Percentiles rank a stretch among this genome's conserved stretches.
These are phyloP conservation scores for Fusarium neocosmosporiellum DNA, from an alignment of 2,329 filamentous ascomycete species.

Conservation along the genomic window DNA sequence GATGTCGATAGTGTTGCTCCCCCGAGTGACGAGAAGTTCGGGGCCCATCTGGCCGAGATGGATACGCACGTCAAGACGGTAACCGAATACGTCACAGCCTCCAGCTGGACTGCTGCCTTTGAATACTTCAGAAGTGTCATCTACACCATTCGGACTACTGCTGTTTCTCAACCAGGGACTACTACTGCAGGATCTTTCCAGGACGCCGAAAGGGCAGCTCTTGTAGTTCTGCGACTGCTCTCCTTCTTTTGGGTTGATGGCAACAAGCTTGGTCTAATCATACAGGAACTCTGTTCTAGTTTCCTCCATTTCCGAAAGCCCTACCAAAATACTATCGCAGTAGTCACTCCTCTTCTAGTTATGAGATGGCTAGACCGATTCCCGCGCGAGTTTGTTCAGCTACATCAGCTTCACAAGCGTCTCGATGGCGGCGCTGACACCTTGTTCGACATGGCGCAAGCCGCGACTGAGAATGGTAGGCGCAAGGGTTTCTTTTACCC, in stretches of 20 bases:
- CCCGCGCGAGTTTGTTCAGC: conserved; percentile 71
- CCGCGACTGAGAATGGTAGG: conserved; percentile 67
- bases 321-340: conserved; percentile 72
- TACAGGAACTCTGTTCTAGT: conserved; percentile 74
- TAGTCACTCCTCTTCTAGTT: conserved; percentile 71
- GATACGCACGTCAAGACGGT: conserved; percentile 67
- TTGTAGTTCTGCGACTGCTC: conserved; percentile 68
- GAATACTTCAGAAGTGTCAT: conserved; percentile 67
- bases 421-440: conserved; percentile 75
- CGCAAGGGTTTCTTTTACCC: conserved; percentile 69
- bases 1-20: conserved; percentile 27
- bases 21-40: conserved; percentile 40
- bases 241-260: conserved; percentile 74
- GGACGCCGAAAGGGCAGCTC: conserved; percentile 64
- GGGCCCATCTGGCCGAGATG: conserved; percentile 57
- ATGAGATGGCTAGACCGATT: conserved; percentile 74
- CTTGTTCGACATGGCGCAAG: conserved; percentile 75
- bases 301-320: conserved; percentile 74
- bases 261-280: conserved; percentile 68
- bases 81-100: conserved; percentile 73
- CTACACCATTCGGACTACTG: conserved; percentile 60
- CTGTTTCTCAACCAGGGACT: conserved; percentile 52
- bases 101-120: conserved; percentile 70
- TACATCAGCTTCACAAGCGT: conserved; percentile 70
- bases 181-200: conserved; percentile 50